phyloP scores from a whole-genome alignment of 306 rosid genomes.

The Ochetophila trinervis region DNA sequence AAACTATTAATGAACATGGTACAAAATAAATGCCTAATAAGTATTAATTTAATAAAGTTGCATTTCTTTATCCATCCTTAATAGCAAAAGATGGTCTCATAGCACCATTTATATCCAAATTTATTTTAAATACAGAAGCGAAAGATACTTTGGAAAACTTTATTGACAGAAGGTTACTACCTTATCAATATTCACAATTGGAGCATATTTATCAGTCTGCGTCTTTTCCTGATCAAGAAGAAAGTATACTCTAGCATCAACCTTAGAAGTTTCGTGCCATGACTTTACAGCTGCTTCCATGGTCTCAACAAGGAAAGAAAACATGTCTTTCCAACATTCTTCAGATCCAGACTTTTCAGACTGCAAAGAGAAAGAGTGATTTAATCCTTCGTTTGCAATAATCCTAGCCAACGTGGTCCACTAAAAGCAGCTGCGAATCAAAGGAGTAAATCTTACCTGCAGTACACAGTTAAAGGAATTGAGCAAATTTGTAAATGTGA shows the following conservation, averaged over 20 bases:
- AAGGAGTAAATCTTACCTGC: conserved; percentile 25
- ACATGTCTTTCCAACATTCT: conserved; percentile 65
- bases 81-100: conserved; percentile 18
- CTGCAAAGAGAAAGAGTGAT: conserved; percentile 51
- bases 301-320: conserved; percentile 80
- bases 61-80: background rate
- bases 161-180: conserved; percentile 36
- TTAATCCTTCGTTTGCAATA: conserved; percentile 33
- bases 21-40: background rate
- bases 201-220: conserved; percentile 76
- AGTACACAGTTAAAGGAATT: conserved; percentile 19
- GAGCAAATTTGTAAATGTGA: background rate
- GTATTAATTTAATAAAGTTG: background rate
- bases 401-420: conserved; percentile 9
- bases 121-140: conserved; percentile 14
- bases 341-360: conserved; percentile 73
- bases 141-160: background rate
- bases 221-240: conserved; percentile 86
- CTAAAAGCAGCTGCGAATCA: conserved; percentile 16
- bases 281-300: conserved; percentile 90
- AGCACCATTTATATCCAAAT: conserved; percentile 6
- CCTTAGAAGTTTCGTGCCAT: conserved; percentile 80
- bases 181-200: conserved; percentile 90
- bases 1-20: background rate
- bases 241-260: conserved; percentile 86